phyloP scores from a whole-genome alignment of 2,329 filamentous ascomycete genomes.

The Teratosphaeria epicoccoides region DNA sequence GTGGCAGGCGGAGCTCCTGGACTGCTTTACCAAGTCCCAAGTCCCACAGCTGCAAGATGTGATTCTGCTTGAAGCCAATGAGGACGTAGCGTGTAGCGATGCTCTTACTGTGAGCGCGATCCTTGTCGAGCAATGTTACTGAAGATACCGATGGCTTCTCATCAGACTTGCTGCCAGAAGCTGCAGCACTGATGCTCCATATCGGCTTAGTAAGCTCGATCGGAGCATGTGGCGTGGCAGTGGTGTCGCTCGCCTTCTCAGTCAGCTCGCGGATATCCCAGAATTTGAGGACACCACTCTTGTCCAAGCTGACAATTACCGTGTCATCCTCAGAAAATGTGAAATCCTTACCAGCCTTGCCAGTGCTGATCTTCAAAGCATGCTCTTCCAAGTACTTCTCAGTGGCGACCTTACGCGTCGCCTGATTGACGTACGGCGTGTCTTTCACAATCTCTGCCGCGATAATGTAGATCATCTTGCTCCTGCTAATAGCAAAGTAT shows the following conservation, averaged over 20 bases:
- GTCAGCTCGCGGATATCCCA: slow-evolving; percentile 87
- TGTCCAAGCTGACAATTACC: slow-evolving; percentile 88
- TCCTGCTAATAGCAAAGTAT: slow-evolving; percentile 88
- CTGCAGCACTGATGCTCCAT: slow-evolving; percentile 64
- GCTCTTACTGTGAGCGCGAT: slow-evolving; percentile 81
- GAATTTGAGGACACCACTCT: slow-evolving; percentile 91
- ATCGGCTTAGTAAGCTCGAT: slow-evolving; percentile 68
- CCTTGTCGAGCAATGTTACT: slow-evolving; percentile 90
- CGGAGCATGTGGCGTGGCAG: slow-evolving; percentile 30
- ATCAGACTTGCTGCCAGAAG: slow-evolving; percentile 22
- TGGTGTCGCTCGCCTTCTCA: slow-evolving; percentile 36
- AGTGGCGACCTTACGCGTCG: slow-evolving; percentile 60
- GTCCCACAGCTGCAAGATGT: slow-evolving; percentile 97
- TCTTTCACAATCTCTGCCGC: slow-evolving; percentile 47
- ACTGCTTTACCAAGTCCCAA: slow-evolving; percentile 89
- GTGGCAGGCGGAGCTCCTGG: slow-evolving; percentile 91
- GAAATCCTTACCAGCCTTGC: slow-evolving; percentile 97
- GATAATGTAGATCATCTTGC: slow-evolving; percentile 91
- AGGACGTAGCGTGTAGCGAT: slow-evolving; percentile 89
- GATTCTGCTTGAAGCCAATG: slow-evolving; percentile 97
- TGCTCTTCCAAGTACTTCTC: slow-evolving; percentile 80
- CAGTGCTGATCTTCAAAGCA: slow-evolving; percentile 86
- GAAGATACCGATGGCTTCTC: slow-evolving; percentile 98
- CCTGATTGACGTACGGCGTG: slow-evolving; percentile 39
- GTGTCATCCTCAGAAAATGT: slow-evolving; percentile 95